phyloP scores from a whole-genome alignment of 176 grass and related monocot species.

The Ananas comosus region DNA sequence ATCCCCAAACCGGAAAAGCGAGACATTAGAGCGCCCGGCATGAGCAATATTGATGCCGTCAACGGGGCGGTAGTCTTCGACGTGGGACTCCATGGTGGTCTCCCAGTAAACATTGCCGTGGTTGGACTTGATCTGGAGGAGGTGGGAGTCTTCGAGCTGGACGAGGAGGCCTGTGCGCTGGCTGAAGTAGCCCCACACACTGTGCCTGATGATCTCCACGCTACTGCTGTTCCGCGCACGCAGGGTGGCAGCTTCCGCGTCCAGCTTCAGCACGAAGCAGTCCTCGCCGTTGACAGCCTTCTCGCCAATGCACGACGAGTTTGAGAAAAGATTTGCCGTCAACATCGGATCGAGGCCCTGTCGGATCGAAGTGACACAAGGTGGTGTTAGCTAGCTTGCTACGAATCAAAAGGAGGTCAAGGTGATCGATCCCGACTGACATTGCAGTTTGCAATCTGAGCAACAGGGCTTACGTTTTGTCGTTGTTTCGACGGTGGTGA shows the following conservation, averaged over 20 bases:
- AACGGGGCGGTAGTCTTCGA: constrained; percentile 73
- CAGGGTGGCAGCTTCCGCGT: constrained; percentile 67
- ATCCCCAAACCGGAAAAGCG: constrained; percentile 72
- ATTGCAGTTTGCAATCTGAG: no score
- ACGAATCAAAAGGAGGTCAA: no score
- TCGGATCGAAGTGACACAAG: neutral
- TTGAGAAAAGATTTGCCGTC: constrained; percentile 79
- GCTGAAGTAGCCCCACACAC: constrained; percentile 97
- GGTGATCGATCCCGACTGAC: no score
- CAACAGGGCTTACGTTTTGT: no score
- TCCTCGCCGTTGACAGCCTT: constrained; percentile 58
- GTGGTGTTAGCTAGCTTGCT: no score
- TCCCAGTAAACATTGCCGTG: constrained; percentile 64
- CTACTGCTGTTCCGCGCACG: constrained; percentile 70
- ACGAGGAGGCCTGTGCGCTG: constrained; percentile 81
- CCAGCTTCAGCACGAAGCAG: constrained; percentile 94
- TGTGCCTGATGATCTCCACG: constrained; percentile 91
- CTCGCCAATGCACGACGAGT: constrained; percentile 77
- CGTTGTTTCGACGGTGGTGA: no score
- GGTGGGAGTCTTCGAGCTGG: constrained; percentile 93
- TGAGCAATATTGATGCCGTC: constrained; percentile 94
- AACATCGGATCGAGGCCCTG: constrained; percentile 84
- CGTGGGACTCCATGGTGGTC: constrained; percentile 83
- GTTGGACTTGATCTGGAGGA: constrained; percentile 68
- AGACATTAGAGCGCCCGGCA: constrained; percentile 55